Evolutionary conservation across 2,329 filamentous ascomycete species (phyloP).

Genomic region (Pseudocercospora macadamiae): DNA sequence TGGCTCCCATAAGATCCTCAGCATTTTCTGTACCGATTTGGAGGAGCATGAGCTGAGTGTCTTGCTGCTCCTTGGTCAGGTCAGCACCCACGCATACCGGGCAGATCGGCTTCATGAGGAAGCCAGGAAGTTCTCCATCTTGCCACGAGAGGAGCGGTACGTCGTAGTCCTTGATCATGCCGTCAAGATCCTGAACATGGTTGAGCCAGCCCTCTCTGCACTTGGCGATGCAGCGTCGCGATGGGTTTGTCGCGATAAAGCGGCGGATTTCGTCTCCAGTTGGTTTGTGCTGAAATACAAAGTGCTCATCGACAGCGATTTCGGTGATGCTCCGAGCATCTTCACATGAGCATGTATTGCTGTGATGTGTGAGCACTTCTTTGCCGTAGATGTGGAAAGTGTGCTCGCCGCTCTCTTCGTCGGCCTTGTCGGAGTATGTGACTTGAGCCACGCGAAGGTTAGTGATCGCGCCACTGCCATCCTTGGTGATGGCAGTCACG

Average conservation of each 20-base stretch:
- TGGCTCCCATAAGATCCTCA: slow-evolving; percentile 6
- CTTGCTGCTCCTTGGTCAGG: slow-evolving; percentile 28
- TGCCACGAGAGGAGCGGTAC: slow-evolving; percentile 19
- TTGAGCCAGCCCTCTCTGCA: slow-evolving; percentile 31
- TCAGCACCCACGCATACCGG: slow-evolving; percentile 33
- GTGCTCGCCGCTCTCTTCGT: slow-evolving; percentile 9
- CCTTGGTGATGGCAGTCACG: slow-evolving; percentile 19
- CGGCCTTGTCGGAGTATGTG: slow-evolving; percentile 17
- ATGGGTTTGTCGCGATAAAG: slow-evolving; percentile 12
- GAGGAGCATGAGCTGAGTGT: slow-evolving; percentile 24
- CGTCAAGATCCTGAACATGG: slow-evolving; percentile 12
- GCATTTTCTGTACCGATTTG: neutral
- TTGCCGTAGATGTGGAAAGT: slow-evolving; percentile 31
- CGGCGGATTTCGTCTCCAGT: slow-evolving; percentile 26
- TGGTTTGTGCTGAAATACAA: slow-evolving; percentile 23
- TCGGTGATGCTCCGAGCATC: slow-evolving; percentile 16
- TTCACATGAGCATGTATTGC: slow-evolving; percentile 8
- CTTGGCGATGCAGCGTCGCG: slow-evolving; percentile 19
- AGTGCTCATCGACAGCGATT: slow-evolving; percentile 13
- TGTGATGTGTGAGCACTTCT: slow-evolving; percentile 13
- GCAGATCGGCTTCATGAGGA: slow-evolving; percentile 27
- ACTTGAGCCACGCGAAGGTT: slow-evolving; percentile 20
- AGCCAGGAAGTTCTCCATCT: slow-evolving; percentile 5
- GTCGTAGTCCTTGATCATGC: slow-evolving; percentile 27
- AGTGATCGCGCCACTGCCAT: slow-evolving; percentile 15